Percentiles rank a stretch among this genome's conserved stretches.
These are phyloP conservation scores for Solanum sejunctum DNA, from an alignment of 257 asterid genomes.

Conservation along the genomic window DNA sequence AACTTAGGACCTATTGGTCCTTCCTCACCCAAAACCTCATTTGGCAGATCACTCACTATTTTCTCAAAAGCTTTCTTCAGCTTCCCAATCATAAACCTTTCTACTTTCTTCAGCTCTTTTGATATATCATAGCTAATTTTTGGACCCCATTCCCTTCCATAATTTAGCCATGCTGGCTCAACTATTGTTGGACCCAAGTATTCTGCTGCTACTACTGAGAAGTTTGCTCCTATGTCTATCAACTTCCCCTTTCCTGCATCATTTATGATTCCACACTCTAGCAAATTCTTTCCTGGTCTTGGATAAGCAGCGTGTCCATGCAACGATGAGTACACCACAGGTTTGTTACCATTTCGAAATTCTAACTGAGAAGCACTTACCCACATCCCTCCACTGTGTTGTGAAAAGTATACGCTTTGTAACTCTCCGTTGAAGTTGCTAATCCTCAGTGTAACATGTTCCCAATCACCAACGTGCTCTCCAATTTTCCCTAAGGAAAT, in stretches of 20 bases:
- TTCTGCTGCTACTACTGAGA: constrained; percentile 5
- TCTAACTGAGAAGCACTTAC: constrained; percentile 13
- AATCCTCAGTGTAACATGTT: too few relatives aligned
- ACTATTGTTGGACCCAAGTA: background rate
- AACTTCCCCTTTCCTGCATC: constrained; percentile 7
- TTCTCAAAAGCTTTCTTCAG: background rate
- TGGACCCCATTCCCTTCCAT: constrained; percentile 25
- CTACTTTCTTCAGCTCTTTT: background rate
- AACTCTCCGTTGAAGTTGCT: too few relatives aligned
- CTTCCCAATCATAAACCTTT: background rate
- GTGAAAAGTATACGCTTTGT: too few relatives aligned
- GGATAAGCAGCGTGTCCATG: constrained; percentile 26
- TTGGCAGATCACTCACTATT: constrained; percentile 7
- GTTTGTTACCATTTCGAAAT: constrained; percentile 10
- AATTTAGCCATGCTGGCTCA: constrained; percentile 21
- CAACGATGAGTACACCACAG: constrained; percentile 15
- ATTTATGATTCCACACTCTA: background rate
- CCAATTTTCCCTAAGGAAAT: too few relatives aligned
- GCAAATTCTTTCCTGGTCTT: constrained; percentile 6
- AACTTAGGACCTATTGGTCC: constrained; percentile 26
- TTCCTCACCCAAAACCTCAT: constrained; percentile 17
- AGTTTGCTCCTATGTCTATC: constrained; percentile 13
- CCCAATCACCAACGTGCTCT: too few relatives aligned
- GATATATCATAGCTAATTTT: constrained; percentile 6
- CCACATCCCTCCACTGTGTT: constrained; percentile 10